Evolutionary conservation across 108 stramenopile species (phyloP).

Genomic region (Bacterosira constricta): DNA sequence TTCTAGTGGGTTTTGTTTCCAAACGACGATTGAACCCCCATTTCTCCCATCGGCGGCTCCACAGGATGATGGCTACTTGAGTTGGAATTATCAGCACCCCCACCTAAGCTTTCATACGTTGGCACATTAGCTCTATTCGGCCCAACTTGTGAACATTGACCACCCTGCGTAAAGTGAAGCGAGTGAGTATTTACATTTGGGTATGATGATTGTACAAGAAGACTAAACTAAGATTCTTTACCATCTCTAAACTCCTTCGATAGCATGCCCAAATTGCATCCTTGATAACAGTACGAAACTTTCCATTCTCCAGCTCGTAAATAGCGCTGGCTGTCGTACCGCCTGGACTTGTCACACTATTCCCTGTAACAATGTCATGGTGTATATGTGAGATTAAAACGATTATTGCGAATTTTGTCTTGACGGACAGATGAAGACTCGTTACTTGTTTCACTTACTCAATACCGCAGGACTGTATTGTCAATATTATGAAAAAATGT

Average conservation of each 20-base stretch:
- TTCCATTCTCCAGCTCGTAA: slow-evolving; percentile 92
- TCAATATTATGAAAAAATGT: too few species aligned
- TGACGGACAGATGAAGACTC: neutral
- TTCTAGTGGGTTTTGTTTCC: neutral
- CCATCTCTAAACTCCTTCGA: slow-evolving; percentile 83
- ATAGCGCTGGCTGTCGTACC: slow-evolving; percentile 94
- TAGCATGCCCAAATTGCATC: slow-evolving; percentile 93
- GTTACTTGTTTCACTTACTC: neutral
- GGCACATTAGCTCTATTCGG: slow-evolving; percentile 11
- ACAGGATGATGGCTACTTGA: slow-evolving; percentile 40
- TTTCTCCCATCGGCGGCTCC: slow-evolving; percentile 45
- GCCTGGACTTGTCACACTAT: slow-evolving; percentile 92
- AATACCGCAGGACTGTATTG: too few species aligned
- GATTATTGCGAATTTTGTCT: neutral
- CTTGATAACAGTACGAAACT: slow-evolving; percentile 88
- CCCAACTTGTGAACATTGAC: slow-evolving; percentile 23
- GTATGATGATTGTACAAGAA: too few species aligned
- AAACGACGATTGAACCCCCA: slow-evolving; percentile 4
- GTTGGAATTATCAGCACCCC: neutral
- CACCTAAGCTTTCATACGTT: neutral
- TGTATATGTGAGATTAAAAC: neutral
- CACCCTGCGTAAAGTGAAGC: too few species aligned
- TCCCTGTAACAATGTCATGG: slow-evolving; percentile 65
- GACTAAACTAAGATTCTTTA: too few species aligned
- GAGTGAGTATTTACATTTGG: too few species aligned